Base-by-base conservation (phyloP, 2,329 filamentous ascomycete genomes). In the Aspergillus sp. region DNA sequence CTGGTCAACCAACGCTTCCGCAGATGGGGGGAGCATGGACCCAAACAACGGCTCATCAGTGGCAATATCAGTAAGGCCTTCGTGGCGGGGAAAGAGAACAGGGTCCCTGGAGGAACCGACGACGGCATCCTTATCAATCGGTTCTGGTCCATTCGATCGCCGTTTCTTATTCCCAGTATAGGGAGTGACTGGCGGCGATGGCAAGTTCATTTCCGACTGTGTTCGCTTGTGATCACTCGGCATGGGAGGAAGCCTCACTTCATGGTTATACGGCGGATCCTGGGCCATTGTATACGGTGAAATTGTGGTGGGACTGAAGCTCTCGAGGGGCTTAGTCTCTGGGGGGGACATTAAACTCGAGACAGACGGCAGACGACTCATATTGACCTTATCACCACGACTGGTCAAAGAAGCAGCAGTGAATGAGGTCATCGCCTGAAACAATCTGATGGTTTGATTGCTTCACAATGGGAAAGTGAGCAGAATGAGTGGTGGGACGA, bases 301-400 rank as follows among this genome's bases (percentile, higher is more conserved):
- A 51, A 69, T 67, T 17, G 68, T 58, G 47, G 25, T 54, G 38
- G 70, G 65, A 58, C 73, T 68, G 66, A 80, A 80, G 52, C 72
- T 83, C 58, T 83, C 83, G 3, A 83, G 76, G 19, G 82, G 82
- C 51, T 79, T 85, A n/a, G 72, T 62, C 68, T 80, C 77, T 59
- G 78, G 78, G 42, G 78, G 78, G 63, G 78, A 80, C 76, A 80
- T 79, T 53, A 80, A 73, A 68, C 73, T 80, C 54, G 77, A 76
- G 44, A 80, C 73, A 53, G 75, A 73, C 30, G 77, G 77, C 64
- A 80, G 68, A 61, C 71, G 75, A 71, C 74, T 75, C 78, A 80
- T 80, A 55, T 63, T 74, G 67, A 62, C 61, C 56, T 67, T 67
- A 57, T 69, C 62, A 59, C 57, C 62, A 62, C 67, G 61, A 36